Base-by-base conservation (phyloP, 495 filamentous ascomycete genomes). In the Emericellopsis terricola region DNA sequence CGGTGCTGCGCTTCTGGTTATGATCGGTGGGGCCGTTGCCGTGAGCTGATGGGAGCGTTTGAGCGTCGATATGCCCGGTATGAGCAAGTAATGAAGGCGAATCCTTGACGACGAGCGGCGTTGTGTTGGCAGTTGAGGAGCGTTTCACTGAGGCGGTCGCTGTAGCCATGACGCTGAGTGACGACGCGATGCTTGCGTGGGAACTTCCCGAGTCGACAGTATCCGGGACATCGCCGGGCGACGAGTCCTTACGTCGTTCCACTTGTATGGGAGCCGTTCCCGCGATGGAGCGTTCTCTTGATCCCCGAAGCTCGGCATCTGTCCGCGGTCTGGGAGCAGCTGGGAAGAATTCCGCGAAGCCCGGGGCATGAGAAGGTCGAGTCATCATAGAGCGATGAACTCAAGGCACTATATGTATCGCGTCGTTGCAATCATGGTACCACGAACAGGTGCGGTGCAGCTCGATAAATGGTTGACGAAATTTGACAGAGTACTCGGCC, bases 341-440 rank as follows among this genome's bases (percentile, higher is more conserved):
- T 39, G 86, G 82, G 53, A 91, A 93, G 65, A 84, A 91, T 56
- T 84, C 73, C 52, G 80, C 79, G 70, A 82, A 89, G 51, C 79
- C 73, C 63, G 79, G 78, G 46, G 56, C 62, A 35, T 73, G 21
- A 5, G 33, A 65, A 47, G 78, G 72, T 63, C 77, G 78, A 69
- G 82, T 80, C 80, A 81, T 83, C 52, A 57, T 62, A 53, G 53
- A n/a, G 41, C 44, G 46, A 49, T 42, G 44, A 50, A 43, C 48
- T 49, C 49, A 47, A 47, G n/a, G n/a, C n/a, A 49, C 56, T 57
- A 59, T 53, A 59, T 53, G 55, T 48, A 39, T 55, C 55, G 46
- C 55, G 59, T 50, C 51, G 54, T 55, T 57, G 56, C 61, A 50
- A 61, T 59, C 64, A 63, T 64, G 64, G 62, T 70, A 56, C 62